A percentile compares a stretch with the other conserved stretches of the same genome.
These are phyloP conservation scores for Globisporangium solare DNA, from an alignment of 352 stramenopile species.

Conservation along the genomic window DNA sequence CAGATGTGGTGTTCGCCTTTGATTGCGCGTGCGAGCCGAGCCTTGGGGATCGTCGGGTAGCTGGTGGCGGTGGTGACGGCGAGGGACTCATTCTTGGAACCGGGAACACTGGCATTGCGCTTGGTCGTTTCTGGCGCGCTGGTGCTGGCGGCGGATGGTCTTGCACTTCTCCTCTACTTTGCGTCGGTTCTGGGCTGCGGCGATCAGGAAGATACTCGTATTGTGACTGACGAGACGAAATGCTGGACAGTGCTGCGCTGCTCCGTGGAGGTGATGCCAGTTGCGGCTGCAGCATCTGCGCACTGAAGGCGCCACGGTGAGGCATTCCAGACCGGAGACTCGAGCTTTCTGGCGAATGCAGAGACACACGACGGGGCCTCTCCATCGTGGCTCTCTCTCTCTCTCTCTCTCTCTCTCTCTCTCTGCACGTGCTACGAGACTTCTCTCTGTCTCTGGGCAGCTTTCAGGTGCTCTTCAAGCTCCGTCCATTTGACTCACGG, in stretches of 20 bases:
- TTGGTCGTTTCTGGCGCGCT: not conserved
- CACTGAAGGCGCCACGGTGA: conserved; percentile 32
- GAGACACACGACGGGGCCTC: not conserved
- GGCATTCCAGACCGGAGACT: conserved; percentile 12
- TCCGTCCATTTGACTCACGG: no score
- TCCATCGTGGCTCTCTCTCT: not conserved
- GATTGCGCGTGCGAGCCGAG: no score
- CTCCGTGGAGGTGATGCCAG: not conserved
- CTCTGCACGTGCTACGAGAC: not conserved
- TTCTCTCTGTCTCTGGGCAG: no score
- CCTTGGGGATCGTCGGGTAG: no score
- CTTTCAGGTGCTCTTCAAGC: no score
- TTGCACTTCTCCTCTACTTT: not conserved
- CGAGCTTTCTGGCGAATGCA: conserved; percentile 7
- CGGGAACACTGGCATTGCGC: not conserved
- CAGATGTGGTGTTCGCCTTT: not conserved
- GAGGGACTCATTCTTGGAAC: not conserved
- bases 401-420: no score
- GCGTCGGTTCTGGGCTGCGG: not conserved
- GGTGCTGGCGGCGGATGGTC: not conserved
- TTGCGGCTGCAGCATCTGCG: conserved; percentile 25
- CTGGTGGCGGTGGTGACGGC: conserved; percentile 5
- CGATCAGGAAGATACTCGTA: conserved; percentile 11
- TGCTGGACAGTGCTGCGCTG: conserved; percentile 1
- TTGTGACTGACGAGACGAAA: conserved; percentile 5